phyloP scores from a whole-genome alignment of 2,329 filamentous ascomycete species.

The Trichoderma koningiopsis region DNA sequence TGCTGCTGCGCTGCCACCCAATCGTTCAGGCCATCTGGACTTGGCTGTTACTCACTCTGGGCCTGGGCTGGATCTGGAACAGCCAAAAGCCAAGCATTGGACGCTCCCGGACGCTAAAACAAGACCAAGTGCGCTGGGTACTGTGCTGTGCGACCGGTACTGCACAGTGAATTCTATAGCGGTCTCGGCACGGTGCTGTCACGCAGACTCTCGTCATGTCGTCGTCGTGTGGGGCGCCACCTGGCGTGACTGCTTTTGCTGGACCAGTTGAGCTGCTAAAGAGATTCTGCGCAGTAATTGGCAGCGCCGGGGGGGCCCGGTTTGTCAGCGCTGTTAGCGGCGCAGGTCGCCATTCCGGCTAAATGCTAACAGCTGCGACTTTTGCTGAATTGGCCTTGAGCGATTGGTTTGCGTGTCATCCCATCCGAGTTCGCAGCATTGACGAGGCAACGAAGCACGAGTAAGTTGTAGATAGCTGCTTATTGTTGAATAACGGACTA shows the following conservation, averaged over 20 bases:
- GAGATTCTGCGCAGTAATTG: not conserved
- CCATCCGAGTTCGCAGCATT: not conserved
- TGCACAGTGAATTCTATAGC: slow-evolving; percentile 5
- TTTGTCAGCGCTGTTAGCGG: slow-evolving; percentile 17
- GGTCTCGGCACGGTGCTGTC: slow-evolving; percentile 25
- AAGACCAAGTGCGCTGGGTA: not conserved
- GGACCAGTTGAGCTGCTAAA: not conserved
- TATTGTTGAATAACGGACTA: not conserved
- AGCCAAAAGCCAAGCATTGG: not conserved
- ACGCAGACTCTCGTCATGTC: slow-evolving; percentile 31
- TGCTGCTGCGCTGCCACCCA: not conserved
- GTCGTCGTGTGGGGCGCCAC: slow-evolving; percentile 29
- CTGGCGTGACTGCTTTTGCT: slow-evolving; percentile 22
- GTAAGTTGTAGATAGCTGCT: not conserved
- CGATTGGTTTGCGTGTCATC: not conserved
- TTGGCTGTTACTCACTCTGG: not conserved
- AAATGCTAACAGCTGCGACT: slow-evolving; percentile 20
- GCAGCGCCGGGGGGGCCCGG: not conserved
- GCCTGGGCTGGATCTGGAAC: not conserved
- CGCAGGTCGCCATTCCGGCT: not conserved
- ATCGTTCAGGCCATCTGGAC: not conserved
- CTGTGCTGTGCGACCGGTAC: not conserved
- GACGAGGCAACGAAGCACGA: not conserved
- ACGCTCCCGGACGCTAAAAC: not conserved
- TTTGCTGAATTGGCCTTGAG: not conserved